Evolutionary conservation across 164 flowering plant species (phyloP).

Genomic region (Aristolochia fimbriata): DNA sequence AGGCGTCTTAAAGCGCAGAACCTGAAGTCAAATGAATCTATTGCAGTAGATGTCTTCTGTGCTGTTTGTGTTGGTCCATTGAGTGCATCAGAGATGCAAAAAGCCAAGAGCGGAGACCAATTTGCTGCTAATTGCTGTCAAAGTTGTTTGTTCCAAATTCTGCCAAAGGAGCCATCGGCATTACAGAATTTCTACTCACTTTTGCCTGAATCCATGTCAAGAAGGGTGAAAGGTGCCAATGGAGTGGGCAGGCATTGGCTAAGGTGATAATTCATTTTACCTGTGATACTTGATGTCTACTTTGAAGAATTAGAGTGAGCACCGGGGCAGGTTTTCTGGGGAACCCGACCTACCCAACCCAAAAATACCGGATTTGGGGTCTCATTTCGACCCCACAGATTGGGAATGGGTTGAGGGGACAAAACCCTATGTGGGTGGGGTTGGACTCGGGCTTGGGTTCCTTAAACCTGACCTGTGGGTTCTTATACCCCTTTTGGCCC

Average conservation of each 20-base stretch:
- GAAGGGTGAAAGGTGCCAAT: slow-evolving; percentile 24
- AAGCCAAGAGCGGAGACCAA: slow-evolving; percentile 10
- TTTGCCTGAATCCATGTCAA: slow-evolving; percentile 43
- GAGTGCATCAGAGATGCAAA: slow-evolving; percentile 23
- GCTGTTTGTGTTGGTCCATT: slow-evolving; percentile 69
- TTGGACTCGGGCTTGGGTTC: no score
- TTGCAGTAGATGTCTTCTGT: slow-evolving; percentile 60
- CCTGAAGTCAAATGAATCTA: slow-evolving; percentile 37
- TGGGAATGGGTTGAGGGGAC: no score
- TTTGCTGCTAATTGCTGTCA: slow-evolving; percentile 55
- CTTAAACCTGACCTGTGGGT: no score
- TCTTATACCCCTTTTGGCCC: no score
- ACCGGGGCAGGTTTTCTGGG: no score
- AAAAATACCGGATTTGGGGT: no score
- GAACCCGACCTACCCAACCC: no score
- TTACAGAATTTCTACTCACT: slow-evolving; percentile 48
- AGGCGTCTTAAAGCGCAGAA: slow-evolving; percentile 58
- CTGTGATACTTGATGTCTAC: background rate
- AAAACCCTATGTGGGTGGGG: no score
- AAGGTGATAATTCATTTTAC: slow-evolving; percentile 35
- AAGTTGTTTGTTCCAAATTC: slow-evolving; percentile 85
- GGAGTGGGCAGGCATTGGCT: slow-evolving; percentile 19
- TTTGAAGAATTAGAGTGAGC: no score
- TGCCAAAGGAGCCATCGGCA: slow-evolving; percentile 51
- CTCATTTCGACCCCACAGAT: no score